Conservation (phyloP, 202 grass and related monocot genomes). For the Panicum hallii region DNA sequence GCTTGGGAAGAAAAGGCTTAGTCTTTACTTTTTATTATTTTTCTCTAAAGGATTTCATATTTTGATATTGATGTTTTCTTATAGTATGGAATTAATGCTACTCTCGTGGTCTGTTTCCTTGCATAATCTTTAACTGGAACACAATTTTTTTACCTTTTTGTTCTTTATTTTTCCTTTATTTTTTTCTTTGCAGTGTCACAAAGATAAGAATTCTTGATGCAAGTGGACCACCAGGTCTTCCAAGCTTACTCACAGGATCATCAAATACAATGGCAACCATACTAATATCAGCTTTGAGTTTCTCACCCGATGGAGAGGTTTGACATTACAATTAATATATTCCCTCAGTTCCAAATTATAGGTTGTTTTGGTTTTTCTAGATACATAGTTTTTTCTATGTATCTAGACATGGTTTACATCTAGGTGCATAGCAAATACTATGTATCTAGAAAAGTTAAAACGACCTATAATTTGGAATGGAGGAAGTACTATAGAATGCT, state of each 20-base stretch:
- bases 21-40: not conserved
- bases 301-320: constrained; percentile 95
- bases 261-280: constrained; percentile 60
- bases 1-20: constrained; percentile 2
- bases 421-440: no score
- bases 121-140: not conserved
- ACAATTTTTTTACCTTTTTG: not conserved
- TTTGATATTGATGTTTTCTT: constrained; percentile 10
- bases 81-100: not conserved
- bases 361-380: no score
- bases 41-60: not conserved
- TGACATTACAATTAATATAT: constrained; percentile 36
- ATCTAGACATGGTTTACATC: no score
- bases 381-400: no score
- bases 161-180: constrained; percentile 34
- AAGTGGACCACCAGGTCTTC: constrained; percentile 90
- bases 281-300: constrained; percentile 89
- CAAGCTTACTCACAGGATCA: constrained; percentile 77
- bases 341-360: no score
- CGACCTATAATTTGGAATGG: no score
- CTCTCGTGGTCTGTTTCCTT: not conserved
- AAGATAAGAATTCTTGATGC: constrained; percentile 99
- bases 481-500: constrained; percentile 1
- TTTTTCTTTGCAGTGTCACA: constrained; percentile 68
- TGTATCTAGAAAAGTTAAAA: no score